Percentiles rank a stretch among this genome's conserved stretches.
These are phyloP conservation scores for Bryoerythrophyllum caledonicum DNA, from an alignment of 225 moss, liverwort and hornwort genomes.

Conservation along the genomic window DNA sequence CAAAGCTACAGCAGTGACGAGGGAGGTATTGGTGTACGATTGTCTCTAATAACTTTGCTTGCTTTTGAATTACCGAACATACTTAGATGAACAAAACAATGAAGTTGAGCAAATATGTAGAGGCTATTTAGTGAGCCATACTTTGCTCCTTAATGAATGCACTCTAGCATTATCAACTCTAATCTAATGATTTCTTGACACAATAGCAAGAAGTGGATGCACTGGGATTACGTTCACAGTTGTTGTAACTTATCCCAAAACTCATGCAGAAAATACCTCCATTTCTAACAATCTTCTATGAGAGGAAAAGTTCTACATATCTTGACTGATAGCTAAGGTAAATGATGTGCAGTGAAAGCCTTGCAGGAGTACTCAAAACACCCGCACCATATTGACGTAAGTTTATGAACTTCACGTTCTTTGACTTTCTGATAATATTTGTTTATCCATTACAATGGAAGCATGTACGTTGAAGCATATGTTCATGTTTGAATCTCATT, in stretches of 20 bases:
- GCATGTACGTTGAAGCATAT: not conserved
- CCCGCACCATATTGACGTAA: conserved; percentile 31
- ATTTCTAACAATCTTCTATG: not conserved
- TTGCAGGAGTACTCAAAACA: conserved; percentile 36
- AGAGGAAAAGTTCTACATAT: not conserved
- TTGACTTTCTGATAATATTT: not conserved
- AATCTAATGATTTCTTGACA: not conserved
- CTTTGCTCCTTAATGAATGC: no score
- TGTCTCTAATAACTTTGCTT: no score
- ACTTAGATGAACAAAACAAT: no score
- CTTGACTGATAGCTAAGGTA: not conserved
- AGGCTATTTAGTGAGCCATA: no score
- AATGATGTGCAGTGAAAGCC: conserved; percentile 46
- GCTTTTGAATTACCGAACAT: no score
- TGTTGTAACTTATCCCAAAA: not conserved
- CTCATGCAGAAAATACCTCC: not conserved
- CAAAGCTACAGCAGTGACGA: no score
- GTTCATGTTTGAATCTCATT: not conserved
- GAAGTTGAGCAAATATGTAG: no score
- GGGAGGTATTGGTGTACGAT: no score
- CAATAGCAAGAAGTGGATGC: no score
- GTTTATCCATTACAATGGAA: not conserved
- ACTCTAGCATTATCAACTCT: no score
- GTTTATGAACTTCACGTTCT: no score
- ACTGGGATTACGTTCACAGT: not conserved